Conservation (phyloP, 352 stramenopile species). For the Peronospora farinosa region DNA sequence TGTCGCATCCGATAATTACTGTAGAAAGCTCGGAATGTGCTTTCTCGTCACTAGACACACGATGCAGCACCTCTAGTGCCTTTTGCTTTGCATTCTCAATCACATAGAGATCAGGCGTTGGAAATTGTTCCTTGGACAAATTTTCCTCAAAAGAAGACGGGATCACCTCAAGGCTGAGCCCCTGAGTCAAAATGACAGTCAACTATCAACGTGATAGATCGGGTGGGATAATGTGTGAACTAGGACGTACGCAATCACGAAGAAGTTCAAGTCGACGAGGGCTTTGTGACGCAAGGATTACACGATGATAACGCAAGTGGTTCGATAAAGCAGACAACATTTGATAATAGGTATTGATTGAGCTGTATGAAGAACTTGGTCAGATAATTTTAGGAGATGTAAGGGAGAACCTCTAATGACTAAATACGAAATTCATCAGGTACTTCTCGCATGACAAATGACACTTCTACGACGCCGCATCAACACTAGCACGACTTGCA, state of each 20-base stretch:
- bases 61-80: constrained; percentile 59
- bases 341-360: no score
- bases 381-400: no score
- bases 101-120: constrained; percentile 63
- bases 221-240: neutral
- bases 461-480: no score
- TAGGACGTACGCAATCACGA: constrained; percentile 52
- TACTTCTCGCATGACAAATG: no score
- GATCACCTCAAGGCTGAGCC: constrained; percentile 68
- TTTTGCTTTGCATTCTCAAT: constrained; percentile 77
- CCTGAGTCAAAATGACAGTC: constrained; percentile 24
- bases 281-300: constrained; percentile 79
- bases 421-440: no score
- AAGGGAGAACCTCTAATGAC: no score
- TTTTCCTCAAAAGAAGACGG: constrained; percentile 81
- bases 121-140: constrained; percentile 62
- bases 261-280: constrained; percentile 69
- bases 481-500: neutral
- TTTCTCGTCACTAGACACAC: constrained; percentile 21
- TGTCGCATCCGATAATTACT: constrained; percentile 84
- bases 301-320: constrained; percentile 43
- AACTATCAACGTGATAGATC: neutral
- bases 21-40: constrained; percentile 7
- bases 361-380: no score
- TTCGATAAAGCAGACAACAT: constrained; percentile 50